Conservation (phyloP, 1,139 yeast species). For the Geotrichum carabidarum region DNA sequence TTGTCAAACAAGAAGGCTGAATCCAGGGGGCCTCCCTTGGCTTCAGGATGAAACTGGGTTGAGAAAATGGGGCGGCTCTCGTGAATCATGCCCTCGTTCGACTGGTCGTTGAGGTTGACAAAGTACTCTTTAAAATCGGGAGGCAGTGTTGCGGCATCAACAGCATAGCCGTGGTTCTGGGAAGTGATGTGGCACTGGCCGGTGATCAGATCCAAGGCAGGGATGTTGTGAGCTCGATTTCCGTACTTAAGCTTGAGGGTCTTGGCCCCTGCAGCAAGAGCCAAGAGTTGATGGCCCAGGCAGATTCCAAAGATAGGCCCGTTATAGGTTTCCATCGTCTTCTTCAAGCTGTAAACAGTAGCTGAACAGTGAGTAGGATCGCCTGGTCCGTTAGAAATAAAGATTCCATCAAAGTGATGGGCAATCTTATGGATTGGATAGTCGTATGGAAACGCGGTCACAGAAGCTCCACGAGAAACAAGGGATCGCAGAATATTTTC, state of each 20-base stretch:
- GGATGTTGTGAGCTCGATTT: slow-evolving; percentile 97
- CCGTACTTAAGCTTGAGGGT: slow-evolving; percentile 93
- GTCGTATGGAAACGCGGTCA: slow-evolving; percentile 93
- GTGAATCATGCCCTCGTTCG: slow-evolving; percentile 97
- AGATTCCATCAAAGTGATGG: slow-evolving; percentile 86
- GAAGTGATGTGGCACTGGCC: slow-evolving; percentile 96
- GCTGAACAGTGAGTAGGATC: slow-evolving; percentile 90
- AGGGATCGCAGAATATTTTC: slow-evolving; percentile 92
- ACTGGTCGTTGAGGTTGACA: slow-evolving; percentile 86
- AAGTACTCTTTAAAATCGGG: slow-evolving; percentile 80
- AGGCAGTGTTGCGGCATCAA: slow-evolving; percentile 71
- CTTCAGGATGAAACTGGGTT: slow-evolving; percentile 98
- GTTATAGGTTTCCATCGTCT: slow-evolving; percentile 62
- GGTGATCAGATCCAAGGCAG: slow-evolving; percentile 81
- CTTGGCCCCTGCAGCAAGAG: slow-evolving; percentile 90
- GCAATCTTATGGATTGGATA: slow-evolving; percentile 90
- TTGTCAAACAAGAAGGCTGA: slow-evolving; percentile 85
- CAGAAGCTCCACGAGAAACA: slow-evolving; percentile 89
- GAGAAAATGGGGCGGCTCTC: slow-evolving; percentile 81
- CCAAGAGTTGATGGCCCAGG: slow-evolving; percentile 91
- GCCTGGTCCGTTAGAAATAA: slow-evolving; percentile 98
- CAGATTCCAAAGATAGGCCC: slow-evolving; percentile 96
- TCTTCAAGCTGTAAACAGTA: slow-evolving; percentile 72
- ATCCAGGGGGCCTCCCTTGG: slow-evolving; percentile 97
- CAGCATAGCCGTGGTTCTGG: slow-evolving; percentile 97